These are phyloP conservation scores for Ceratobasidium sp. DNA, from an alignment of 1,284 basidiomycete genomes.

Conservation along the genomic window DNA sequence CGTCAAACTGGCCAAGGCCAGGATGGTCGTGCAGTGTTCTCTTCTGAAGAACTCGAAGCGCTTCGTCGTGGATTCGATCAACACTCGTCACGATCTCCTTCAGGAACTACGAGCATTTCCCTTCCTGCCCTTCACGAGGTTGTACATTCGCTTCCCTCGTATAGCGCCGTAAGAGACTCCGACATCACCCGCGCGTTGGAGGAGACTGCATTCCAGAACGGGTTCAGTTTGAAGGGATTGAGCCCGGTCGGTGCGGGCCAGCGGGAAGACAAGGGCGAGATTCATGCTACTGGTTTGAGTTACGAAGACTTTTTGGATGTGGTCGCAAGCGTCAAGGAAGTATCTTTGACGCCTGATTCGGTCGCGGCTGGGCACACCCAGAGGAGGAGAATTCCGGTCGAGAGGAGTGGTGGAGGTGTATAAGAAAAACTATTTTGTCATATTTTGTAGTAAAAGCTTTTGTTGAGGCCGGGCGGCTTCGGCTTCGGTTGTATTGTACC, in stretches of 20 bases:
- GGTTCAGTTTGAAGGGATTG: constrained; percentile 62
- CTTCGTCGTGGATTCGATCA: constrained; percentile 43
- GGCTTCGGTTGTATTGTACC: not conserved
- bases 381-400: constrained; percentile 74
- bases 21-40: constrained; percentile 48
- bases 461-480: not conserved
- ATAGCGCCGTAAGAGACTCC: constrained; percentile 24
- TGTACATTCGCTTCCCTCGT: constrained; percentile 30
- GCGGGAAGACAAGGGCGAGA: constrained; percentile 54
- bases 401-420: constrained; percentile 83
- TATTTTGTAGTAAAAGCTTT: not conserved
- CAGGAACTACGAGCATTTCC: constrained; percentile 6
- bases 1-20: constrained; percentile 24
- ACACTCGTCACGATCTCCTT: constrained; percentile 41
- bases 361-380: constrained; percentile 52
- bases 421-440: constrained; percentile 49
- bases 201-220: constrained; percentile 70
- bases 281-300: constrained; percentile 39
- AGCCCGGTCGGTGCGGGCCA: constrained; percentile 73
- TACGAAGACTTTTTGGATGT: constrained; percentile 56
- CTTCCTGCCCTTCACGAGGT: constrained; percentile 23
- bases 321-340: constrained; percentile 80
- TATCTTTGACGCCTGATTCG: constrained; percentile 63
- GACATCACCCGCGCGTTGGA: constrained; percentile 50
- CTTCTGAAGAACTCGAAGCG: constrained; percentile 47